phyloP scores from a whole-genome alignment of 2,329 filamentous ascomycete species.

The Fusarium oxysporum region DNA sequence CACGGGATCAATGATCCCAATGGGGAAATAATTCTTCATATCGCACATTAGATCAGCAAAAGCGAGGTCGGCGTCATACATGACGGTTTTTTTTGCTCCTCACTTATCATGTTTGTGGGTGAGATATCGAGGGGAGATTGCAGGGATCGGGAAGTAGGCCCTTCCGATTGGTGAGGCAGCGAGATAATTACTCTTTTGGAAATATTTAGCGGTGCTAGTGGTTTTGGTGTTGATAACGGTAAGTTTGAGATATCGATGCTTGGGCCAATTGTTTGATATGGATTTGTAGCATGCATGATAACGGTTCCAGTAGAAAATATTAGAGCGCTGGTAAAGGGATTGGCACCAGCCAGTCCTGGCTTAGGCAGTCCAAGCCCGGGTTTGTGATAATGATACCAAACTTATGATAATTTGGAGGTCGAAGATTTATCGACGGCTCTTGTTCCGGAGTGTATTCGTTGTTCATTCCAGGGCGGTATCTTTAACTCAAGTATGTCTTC shows the following conservation, averaged over 20 bases:
- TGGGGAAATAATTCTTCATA: slow-evolving; percentile 21
- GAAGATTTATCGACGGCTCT: too few species aligned
- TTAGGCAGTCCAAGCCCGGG: too few species aligned
- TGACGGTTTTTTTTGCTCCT: neutral
- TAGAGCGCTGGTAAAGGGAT: too few species aligned
- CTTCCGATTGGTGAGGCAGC: slow-evolving; percentile 15
- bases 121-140: neutral
- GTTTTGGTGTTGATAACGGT: neutral
- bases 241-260: neutral
- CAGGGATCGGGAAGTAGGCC: slow-evolving; percentile 23
- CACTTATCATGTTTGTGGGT: neutral
- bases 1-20: slow-evolving; percentile 6
- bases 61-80: slow-evolving; percentile 15
- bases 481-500: too few species aligned
- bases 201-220: neutral
- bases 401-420: too few species aligned
- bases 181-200: slow-evolving; percentile 20
- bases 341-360: too few species aligned
- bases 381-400: too few species aligned
- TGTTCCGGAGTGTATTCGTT: too few species aligned
- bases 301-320: too few species aligned
- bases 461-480: too few species aligned
- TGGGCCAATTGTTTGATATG: neutral
- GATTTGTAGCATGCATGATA: neutral
- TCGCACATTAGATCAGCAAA: slow-evolving; percentile 16